A percentile compares a stretch with the other conserved stretches of the same genome.
These are phyloP conservation scores for Sugiyamaella pinicola DNA, from an alignment of 1,139 yeast species.

Conservation along the genomic window DNA sequence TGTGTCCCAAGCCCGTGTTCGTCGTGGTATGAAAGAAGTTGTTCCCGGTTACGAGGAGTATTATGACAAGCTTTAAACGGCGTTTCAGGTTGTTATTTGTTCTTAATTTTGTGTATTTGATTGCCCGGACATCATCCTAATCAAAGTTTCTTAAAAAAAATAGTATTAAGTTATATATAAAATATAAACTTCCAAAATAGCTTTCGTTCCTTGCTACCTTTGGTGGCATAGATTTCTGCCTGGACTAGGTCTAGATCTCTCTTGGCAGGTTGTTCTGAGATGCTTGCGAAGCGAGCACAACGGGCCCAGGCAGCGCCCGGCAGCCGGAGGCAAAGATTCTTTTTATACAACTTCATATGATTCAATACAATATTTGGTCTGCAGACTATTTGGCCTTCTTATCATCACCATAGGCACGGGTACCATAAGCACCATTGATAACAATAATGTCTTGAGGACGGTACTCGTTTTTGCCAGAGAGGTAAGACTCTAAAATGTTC, in stretches of 20 bases:
- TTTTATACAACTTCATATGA: background rate
- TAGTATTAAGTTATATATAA: constrained; percentile 14
- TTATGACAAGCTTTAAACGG: constrained; percentile 93
- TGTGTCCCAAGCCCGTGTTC: constrained; percentile 87
- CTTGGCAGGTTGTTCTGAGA: background rate
- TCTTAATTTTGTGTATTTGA: constrained; percentile 12
- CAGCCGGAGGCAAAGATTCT: background rate
- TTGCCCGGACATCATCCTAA: background rate
- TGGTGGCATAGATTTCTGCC: no score
- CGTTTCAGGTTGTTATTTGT: constrained; percentile 1
- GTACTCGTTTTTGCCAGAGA: constrained; percentile 64
- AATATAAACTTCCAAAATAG: constrained; percentile 8
- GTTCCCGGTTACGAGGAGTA: constrained; percentile 99
- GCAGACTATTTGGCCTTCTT: constrained; percentile 10
- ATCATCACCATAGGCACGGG: constrained; percentile 64
- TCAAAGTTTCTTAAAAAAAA: constrained; percentile 11
- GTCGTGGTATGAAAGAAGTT: constrained; percentile 95
- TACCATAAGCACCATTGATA: constrained; percentile 70
- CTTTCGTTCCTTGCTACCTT: background rate
- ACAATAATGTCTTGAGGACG: constrained; percentile 75
- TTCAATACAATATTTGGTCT: background rate
- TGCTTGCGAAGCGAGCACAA: no score
- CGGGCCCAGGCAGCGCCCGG: background rate
- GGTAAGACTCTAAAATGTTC: constrained; percentile 63
- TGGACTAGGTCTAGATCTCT: no score